Conservation (phyloP, 2,329 filamentous ascomycete species). For the Fusarium scirpi region DNA sequence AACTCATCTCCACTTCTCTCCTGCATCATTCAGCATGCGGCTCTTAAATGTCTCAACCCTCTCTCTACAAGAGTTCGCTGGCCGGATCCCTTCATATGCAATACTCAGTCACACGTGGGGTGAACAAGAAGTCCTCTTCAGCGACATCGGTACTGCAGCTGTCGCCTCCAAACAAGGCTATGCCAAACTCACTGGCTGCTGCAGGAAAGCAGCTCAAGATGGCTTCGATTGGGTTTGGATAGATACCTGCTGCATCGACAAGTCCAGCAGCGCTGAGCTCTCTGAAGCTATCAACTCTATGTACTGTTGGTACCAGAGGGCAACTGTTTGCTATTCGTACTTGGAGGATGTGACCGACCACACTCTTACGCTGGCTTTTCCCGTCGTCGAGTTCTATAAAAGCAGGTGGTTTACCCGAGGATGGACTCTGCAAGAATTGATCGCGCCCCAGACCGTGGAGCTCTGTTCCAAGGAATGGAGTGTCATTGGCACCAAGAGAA, state of each 20-base stretch:
- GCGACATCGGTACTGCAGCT: neutral
- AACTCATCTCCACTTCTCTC: neutral
- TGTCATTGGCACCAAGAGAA: constrained; percentile 18
- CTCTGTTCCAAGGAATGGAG: constrained; percentile 10
- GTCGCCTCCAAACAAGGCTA: constrained; percentile 6
- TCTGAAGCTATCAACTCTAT: constrained; percentile 27
- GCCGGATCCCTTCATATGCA: constrained; percentile 13
- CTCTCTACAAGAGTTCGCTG: constrained; percentile 6
- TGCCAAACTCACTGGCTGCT: constrained; percentile 7
- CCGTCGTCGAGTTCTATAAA: constrained; percentile 4
- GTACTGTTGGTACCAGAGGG: constrained; percentile 17
- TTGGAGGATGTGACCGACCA: constrained; percentile 16
- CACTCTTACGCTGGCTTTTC: neutral
- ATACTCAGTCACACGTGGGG: constrained; percentile 24
- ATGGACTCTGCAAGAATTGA: constrained; percentile 23
- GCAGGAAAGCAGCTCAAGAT: constrained; percentile 14
- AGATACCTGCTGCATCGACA: constrained; percentile 29
- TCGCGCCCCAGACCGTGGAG: constrained; percentile 21
- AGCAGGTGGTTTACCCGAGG: constrained; percentile 23
- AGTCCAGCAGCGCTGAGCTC: constrained; percentile 26
- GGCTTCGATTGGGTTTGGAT: constrained; percentile 19
- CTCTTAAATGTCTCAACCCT: constrained; percentile 20
- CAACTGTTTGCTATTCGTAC: constrained; percentile 20
- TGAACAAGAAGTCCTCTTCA: constrained; percentile 17
- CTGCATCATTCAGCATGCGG: constrained; percentile 4